Percentiles rank a stretch among this genome's conserved stretches.
Conservation (phyloP, 352 stramenopile genomes). For the Phytopythium cucurbitacearum region DNA sequence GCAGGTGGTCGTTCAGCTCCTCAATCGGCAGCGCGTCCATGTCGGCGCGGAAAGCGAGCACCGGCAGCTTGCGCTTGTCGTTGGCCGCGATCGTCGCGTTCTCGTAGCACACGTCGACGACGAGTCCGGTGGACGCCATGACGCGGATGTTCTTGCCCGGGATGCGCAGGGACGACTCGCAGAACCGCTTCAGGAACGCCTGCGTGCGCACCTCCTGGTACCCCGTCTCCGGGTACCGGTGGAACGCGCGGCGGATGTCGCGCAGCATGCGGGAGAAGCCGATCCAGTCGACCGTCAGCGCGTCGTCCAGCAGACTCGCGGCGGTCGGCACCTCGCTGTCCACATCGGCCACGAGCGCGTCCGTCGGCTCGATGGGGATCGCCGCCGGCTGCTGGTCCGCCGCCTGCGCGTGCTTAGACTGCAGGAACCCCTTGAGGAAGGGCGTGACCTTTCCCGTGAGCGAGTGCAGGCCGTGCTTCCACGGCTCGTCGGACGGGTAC, state of each 20-base stretch:
- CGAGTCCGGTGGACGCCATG: constrained; percentile 86
- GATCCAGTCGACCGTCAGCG: constrained; percentile 48
- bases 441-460: constrained; percentile 50
- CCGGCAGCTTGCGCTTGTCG: constrained; percentile 68
- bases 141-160: constrained; percentile 60
- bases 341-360: constrained; percentile 1
- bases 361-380: background rate
- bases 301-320: constrained; percentile 7
- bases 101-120: constrained; percentile 87
- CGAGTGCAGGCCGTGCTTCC: constrained; percentile 54
- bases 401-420: constrained; percentile 14
- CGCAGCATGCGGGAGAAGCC: constrained; percentile 68
- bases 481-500: constrained; percentile 65
- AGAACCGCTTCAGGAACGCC: constrained; percentile 75
- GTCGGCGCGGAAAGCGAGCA: constrained; percentile 92
- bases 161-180: constrained; percentile 80
- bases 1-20: constrained; percentile 74
- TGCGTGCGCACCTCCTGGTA: constrained; percentile 90
- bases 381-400: background rate
- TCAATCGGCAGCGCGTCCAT: constrained; percentile 95
- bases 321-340: constrained; percentile 1
- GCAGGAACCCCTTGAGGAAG: constrained; percentile 59
- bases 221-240: constrained; percentile 90
- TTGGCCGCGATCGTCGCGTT: constrained; percentile 41
- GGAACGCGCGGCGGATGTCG: constrained; percentile 80